These are phyloP conservation scores for Podospora sp. DNA, from an alignment of 495 filamentous ascomycete genomes.

Conservation along the genomic window DNA sequence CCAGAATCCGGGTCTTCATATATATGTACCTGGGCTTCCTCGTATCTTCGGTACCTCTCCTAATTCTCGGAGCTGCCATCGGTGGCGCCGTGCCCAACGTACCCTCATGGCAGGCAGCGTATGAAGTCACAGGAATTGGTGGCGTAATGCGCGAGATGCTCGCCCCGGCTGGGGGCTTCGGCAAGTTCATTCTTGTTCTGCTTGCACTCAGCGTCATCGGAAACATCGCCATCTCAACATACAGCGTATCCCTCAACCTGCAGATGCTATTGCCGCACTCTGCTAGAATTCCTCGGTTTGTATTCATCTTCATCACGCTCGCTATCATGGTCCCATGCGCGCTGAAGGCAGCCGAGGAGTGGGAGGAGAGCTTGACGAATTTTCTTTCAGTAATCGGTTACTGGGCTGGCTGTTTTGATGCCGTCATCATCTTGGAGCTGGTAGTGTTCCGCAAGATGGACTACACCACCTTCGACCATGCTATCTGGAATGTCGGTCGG, in stretches of 20 bases:
- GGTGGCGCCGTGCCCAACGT: conserved; percentile 46
- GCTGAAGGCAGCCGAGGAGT: conserved; percentile 49
- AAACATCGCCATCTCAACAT: conserved; percentile 50
- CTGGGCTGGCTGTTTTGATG: conserved; percentile 56
- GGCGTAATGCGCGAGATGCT: conserved; percentile 56
- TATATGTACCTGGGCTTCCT: conserved; percentile 50
- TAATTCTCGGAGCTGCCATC: conserved; percentile 57
- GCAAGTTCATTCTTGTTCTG: conserved; percentile 53
- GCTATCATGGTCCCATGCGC: conserved; percentile 53
- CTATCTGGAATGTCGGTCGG: conserved; percentile 49
- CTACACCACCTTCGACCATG: conserved; percentile 44
- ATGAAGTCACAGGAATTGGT: conserved; percentile 46
- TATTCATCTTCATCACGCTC: conserved; percentile 49
- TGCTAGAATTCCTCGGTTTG: conserved; percentile 46
- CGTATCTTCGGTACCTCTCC: conserved; percentile 51
- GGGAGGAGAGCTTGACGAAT: conserved; percentile 53
- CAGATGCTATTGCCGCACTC: conserved; percentile 53
- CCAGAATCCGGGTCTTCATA: conserved; percentile 39
- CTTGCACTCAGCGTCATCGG: conserved; percentile 53
- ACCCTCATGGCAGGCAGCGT: conserved; percentile 43
- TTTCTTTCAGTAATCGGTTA: conserved; percentile 58
- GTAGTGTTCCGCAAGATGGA: conserved; percentile 47
- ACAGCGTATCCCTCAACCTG: conserved; percentile 53
- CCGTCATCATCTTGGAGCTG: conserved; percentile 50
- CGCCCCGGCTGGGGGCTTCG: conserved; percentile 52